Conservation (phyloP, 257 asterid genomes). For the Fraxinus excelsior region DNA sequence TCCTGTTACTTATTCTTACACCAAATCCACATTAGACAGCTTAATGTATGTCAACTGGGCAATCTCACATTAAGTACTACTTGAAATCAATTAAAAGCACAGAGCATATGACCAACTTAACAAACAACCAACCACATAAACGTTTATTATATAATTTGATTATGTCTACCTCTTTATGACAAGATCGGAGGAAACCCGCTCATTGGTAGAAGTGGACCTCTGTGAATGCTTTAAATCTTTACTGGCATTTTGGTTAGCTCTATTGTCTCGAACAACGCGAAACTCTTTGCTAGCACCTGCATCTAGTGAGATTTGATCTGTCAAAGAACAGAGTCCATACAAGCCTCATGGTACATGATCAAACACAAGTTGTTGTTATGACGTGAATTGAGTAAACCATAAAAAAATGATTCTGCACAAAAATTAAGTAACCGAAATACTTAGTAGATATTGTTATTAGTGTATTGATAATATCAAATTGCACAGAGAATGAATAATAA, state of each 20-base stretch:
- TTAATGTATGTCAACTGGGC: background rate
- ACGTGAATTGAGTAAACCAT: background rate
- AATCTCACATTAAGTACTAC: background rate
- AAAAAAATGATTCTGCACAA: background rate
- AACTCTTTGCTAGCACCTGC: slow-evolving; percentile 73
- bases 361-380: slow-evolving; percentile 6
- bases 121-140: slow-evolving; percentile 3
- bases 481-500: background rate
- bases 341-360: background rate
- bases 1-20: background rate
- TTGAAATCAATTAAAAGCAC: background rate
- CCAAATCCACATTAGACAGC: slow-evolving; percentile 2
- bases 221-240: slow-evolving; percentile 55
- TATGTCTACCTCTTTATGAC: slow-evolving; percentile 46
- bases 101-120: slow-evolving; percentile 2
- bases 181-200: slow-evolving; percentile 39
- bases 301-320: slow-evolving; percentile 36
- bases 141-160: background rate
- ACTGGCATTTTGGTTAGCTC: slow-evolving; percentile 56
- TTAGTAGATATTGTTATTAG: background rate
- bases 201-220: slow-evolving; percentile 45
- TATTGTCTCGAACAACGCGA: slow-evolving; percentile 92
- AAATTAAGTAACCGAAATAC: background rate
- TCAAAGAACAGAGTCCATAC: slow-evolving; percentile 24
- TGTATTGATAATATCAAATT: background rate